Evolutionary conservation across 2,329 filamentous ascomycete genomes (phyloP).

Genomic region (Blastomyces emzantsi): DNA sequence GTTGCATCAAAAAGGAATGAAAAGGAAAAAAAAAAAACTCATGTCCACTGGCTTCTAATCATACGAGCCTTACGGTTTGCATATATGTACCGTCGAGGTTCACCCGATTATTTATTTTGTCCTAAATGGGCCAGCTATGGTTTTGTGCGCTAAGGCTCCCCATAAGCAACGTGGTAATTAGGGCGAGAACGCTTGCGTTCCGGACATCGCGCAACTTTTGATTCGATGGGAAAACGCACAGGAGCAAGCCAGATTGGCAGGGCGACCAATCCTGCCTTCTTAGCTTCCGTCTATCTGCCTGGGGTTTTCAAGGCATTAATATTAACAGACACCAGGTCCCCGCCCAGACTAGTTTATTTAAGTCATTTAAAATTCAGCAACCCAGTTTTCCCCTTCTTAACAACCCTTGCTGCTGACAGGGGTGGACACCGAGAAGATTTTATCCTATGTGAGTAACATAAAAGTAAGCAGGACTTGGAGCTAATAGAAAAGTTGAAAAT

Average conservation of each 20-base stretch:
- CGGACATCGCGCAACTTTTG: neutral
- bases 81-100: neutral
- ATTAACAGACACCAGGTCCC: neutral
- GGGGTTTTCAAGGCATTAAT: neutral
- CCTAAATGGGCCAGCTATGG: neutral
- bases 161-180: neutral
- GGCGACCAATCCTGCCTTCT: neutral
- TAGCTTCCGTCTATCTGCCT: neutral
- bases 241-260: neutral
- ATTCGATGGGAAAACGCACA: neutral
- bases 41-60: neutral
- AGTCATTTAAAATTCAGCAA: neutral
- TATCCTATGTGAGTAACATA: neutral
- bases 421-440: neutral
- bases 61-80: neutral
- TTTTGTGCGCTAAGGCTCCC: neutral
- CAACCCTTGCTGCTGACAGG: neutral
- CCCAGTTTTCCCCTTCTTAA: neutral
- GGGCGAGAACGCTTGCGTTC: neutral
- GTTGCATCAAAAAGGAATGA: neutral
- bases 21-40: neutral
- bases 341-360: too few relatives aligned
- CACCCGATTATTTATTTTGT: neutral
- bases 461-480: too few relatives aligned
- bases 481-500: too few relatives aligned